Percentiles rank a stretch among this genome's conserved stretches.
Evolutionary conservation across 129 eudicot genomes (phyloP).

Genomic region (Kitagawia praeruptora): DNA sequence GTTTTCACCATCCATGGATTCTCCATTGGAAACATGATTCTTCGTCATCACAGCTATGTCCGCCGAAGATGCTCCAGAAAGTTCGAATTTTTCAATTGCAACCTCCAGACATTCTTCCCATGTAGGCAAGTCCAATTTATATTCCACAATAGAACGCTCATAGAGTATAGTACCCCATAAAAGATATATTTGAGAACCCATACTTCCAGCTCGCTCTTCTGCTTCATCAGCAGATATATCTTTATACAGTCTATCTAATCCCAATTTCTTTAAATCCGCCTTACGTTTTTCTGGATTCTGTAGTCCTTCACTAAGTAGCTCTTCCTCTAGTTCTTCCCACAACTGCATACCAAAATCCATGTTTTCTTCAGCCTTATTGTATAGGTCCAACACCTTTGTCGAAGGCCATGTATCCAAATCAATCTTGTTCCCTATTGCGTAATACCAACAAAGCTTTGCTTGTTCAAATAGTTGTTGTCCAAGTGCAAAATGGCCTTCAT

Average conservation of each 20-base stretch:
- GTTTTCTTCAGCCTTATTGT: constrained; percentile 82
- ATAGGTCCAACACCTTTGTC: constrained; percentile 46
- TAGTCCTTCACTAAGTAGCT: constrained; percentile 60
- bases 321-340: constrained; percentile 93
- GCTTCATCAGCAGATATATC: constrained; percentile 64
- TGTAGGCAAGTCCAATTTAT: constrained; percentile 55
- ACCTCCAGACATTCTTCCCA: constrained; percentile 99
- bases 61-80: constrained; percentile 72
- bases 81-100: constrained; percentile 89
- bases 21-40: constrained; percentile 76
- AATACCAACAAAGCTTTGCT: constrained; percentile 77
- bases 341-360: constrained; percentile 94
- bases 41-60: constrained; percentile 82
- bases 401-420: constrained; percentile 41
- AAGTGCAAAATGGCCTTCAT: constrained; percentile 84
- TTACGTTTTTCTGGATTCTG: constrained; percentile 49
- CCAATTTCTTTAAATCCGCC: constrained; percentile 41
- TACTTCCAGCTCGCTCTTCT: constrained; percentile 45
- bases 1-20: constrained; percentile 59
- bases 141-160: constrained; percentile 82
- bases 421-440: constrained; percentile 37
- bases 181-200: constrained; percentile 73
- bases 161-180: constrained; percentile 89
- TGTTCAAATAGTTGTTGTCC: constrained; percentile 83
- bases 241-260: constrained; percentile 49